These are phyloP conservation scores for Helianthus annuus DNA, from an alignment of 129 eudicot species.

Conservation along the genomic window DNA sequence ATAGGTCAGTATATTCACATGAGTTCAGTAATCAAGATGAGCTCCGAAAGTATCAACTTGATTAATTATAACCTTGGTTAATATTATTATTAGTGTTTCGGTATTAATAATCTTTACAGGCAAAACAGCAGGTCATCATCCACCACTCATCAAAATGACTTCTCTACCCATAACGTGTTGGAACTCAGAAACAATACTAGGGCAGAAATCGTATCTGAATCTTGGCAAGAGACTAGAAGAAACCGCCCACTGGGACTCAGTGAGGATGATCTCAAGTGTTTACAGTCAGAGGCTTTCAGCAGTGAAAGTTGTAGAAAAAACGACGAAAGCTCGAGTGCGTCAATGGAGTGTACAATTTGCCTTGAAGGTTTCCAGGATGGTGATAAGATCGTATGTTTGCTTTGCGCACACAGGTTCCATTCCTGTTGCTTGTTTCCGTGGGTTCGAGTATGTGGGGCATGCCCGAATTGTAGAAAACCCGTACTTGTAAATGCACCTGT, in stretches of 20 bases:
- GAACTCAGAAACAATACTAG: conserved; percentile 18
- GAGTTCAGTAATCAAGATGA: background rate
- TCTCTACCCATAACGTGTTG: conserved; percentile 18
- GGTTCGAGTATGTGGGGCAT: conserved; percentile 68
- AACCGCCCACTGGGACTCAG: conserved; percentile 52
- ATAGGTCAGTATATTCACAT: conserved; percentile 42
- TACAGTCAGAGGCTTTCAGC: conserved; percentile 42
- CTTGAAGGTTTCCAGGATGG: conserved; percentile 66
- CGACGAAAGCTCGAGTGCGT: conserved; percentile 29
- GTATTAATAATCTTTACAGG: conserved; percentile 26
- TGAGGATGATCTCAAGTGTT: conserved; percentile 42
- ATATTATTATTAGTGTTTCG: background rate
- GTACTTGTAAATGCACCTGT: conserved; percentile 18
- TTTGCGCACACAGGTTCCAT: conserved; percentile 73
- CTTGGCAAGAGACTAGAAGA: conserved; percentile 11
- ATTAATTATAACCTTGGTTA: background rate
- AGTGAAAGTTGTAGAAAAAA: conserved; percentile 13
- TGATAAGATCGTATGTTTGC: conserved; percentile 49
- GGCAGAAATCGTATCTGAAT: conserved; percentile 15
- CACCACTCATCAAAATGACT: conserved; percentile 23
- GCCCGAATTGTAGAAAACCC: conserved; percentile 78
- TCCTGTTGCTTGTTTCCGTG: conserved; percentile 73
- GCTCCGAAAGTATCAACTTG: background rate
- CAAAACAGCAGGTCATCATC: conserved; percentile 39
- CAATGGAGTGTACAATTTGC: conserved; percentile 76